These are phyloP conservation scores for Cercospora sesami DNA, from an alignment of 2,329 filamentous ascomycete genomes.

Conservation along the genomic window DNA sequence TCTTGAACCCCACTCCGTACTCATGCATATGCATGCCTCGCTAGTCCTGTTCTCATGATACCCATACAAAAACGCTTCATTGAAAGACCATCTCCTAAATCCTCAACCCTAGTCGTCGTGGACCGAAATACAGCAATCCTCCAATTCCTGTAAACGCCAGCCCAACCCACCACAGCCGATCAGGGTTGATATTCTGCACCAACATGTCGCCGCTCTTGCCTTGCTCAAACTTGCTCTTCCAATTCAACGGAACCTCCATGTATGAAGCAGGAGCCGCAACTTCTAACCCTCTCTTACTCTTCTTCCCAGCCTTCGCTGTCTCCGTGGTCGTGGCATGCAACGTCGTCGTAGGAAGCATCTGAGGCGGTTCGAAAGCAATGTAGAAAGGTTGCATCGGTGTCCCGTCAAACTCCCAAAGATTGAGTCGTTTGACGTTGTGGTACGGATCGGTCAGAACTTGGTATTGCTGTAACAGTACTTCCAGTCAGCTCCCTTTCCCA, in stretches of 20 bases:
- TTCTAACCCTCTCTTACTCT: constrained; percentile 32
- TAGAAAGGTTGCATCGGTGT: constrained; percentile 68
- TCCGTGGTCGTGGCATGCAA: constrained; percentile 57
- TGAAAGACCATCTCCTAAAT: constrained; percentile 14
- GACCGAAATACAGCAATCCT: constrained; percentile 49
- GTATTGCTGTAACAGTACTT: constrained; percentile 41
- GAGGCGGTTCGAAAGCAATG: constrained; percentile 60
- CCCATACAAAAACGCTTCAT: neutral
- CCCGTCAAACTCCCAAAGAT: constrained; percentile 65
- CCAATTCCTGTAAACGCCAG: constrained; percentile 51
- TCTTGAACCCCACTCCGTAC: neutral
- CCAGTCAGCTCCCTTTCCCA: neutral
- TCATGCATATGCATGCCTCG: neutral
- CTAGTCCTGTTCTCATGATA: neutral
- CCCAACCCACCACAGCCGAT: constrained; percentile 54
- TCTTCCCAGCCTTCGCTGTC: constrained; percentile 33
- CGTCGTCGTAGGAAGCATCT: constrained; percentile 69
- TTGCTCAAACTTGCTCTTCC: constrained; percentile 21
- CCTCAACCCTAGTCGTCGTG: constrained; percentile 39
- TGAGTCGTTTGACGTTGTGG: constrained; percentile 62
- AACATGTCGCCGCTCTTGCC: constrained; percentile 33
- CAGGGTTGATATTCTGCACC: constrained; percentile 43
- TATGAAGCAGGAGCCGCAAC: neutral
- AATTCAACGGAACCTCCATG: constrained; percentile 42
- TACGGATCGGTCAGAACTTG: constrained; percentile 58